Evolutionary conservation across 75 land plant species (phyloP).

Genomic region (Pinus taeda): DNA sequence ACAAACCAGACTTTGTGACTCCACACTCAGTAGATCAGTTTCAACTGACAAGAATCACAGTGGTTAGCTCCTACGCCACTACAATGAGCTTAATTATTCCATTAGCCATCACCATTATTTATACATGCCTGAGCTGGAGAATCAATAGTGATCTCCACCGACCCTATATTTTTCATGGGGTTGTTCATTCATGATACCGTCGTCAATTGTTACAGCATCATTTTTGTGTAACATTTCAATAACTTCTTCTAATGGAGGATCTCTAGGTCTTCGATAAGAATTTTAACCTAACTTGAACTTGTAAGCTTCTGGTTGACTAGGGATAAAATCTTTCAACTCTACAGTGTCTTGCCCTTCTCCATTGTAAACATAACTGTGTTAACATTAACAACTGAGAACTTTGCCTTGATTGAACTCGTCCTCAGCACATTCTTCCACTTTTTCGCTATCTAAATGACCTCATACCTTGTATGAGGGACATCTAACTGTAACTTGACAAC

Average conservation of each 20-base stretch:
- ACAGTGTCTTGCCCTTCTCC: conserved; percentile 62
- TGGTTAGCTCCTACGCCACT: no score
- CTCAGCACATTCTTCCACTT: conserved; percentile 76
- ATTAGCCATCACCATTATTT: no score
- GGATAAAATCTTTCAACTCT: conserved; percentile 92
- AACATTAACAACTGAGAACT: conserved; percentile 75
- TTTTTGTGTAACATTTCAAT: conserved; percentile 46
- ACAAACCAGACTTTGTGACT: no score
- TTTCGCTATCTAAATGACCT: conserved; percentile 55
- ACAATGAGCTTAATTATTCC: no score
- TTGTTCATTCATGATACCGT: neutral
- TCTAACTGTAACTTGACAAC: conserved; percentile 87
- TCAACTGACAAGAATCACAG: no score
- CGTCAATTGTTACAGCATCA: conserved; percentile 16
- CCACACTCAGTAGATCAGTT: no score
- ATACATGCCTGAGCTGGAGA: no score
- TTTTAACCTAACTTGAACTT: conserved; percentile 90
- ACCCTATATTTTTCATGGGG: neutral
- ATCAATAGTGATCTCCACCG: no score
- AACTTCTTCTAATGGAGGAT: conserved; percentile 94
- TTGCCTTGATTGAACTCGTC: conserved; percentile 68
- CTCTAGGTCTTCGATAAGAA: conserved; percentile 78
- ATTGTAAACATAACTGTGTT: conserved; percentile 91
- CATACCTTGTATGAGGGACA: conserved; percentile 54
- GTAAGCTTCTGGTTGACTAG: conserved; percentile 84